phyloP scores from a whole-genome alignment of 345 rosid genomes.

The Cardamine resedifolia region DNA sequence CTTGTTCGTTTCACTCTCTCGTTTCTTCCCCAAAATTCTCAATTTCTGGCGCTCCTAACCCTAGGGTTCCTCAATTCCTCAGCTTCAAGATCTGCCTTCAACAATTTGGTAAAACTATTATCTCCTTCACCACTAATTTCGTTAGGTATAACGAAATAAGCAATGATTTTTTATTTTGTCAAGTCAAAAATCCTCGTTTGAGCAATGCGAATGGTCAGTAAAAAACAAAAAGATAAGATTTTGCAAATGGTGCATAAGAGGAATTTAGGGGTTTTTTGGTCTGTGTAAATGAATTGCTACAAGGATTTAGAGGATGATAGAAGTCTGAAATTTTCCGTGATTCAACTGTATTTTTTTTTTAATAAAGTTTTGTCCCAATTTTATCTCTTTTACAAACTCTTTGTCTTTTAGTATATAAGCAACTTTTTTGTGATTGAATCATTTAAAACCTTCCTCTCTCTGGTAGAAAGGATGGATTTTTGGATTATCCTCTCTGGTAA shows the following conservation, averaged over 20 bases:
- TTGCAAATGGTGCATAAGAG: background rate
- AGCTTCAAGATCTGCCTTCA: background rate
- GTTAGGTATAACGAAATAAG: background rate
- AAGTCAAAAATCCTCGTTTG: background rate
- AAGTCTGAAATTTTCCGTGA: background rate
- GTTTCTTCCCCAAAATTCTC: slow-evolving; percentile 35
- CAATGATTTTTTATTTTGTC: background rate
- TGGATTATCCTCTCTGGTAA: background rate
- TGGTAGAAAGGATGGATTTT: background rate
- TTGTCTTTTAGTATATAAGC: background rate
- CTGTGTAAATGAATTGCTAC: background rate
- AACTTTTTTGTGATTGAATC: background rate
- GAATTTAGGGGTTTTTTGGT: background rate
- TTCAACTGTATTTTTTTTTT: background rate
- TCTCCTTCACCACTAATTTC: background rate
- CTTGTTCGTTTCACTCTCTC: slow-evolving; percentile 26
- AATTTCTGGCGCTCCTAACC: slow-evolving; percentile 12
- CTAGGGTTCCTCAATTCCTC: background rate
- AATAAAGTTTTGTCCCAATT: background rate
- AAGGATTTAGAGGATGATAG: background rate
- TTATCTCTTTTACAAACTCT: background rate
- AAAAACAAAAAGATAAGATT: background rate
- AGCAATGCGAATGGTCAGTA: background rate
- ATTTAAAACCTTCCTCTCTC: background rate
- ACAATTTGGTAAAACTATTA: background rate